These are phyloP conservation scores for Perkinsus chesapeaki DNA, from an alignment of 169 alveolate species.

Conservation along the genomic window DNA sequence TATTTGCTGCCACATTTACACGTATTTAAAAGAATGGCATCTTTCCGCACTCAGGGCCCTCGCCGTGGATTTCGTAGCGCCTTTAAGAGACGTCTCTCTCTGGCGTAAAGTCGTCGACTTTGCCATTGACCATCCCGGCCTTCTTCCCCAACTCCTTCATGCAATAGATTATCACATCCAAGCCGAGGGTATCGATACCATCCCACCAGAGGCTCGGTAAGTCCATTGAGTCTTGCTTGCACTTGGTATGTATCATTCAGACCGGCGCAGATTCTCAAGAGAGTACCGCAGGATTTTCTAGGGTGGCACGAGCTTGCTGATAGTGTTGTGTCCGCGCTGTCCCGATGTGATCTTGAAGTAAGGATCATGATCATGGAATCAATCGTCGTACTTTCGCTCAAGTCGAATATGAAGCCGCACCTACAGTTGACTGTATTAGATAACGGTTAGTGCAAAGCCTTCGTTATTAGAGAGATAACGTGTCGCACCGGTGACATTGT, in stretches of 20 bases:
- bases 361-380: not conserved
- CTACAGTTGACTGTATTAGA: no score
- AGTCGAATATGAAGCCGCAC: no score
- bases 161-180: not conserved
- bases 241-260: not conserved
- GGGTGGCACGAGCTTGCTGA: not conserved
- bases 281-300: not conserved
- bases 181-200: not conserved
- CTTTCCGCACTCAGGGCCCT: not conserved
- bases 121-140: not conserved
- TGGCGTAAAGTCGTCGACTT: not conserved
- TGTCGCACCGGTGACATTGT: no score
- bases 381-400: no score
- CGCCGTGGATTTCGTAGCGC: not conserved
- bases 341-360: not conserved
- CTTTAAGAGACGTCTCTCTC: not conserved
- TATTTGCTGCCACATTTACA: no score
- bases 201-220: not conserved
- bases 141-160: not conserved
- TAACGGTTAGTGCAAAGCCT: not conserved
- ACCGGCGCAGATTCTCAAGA: not conserved
- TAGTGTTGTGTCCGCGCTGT: not conserved
- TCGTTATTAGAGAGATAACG: not conserved
- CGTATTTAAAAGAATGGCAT: no score
- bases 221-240: not conserved